Evolutionary conservation across 495 filamentous ascomycete species (phyloP), one percentile per base, ranked within the genome.

Genomic region (Hypoxylon fragiforme): DNA sequence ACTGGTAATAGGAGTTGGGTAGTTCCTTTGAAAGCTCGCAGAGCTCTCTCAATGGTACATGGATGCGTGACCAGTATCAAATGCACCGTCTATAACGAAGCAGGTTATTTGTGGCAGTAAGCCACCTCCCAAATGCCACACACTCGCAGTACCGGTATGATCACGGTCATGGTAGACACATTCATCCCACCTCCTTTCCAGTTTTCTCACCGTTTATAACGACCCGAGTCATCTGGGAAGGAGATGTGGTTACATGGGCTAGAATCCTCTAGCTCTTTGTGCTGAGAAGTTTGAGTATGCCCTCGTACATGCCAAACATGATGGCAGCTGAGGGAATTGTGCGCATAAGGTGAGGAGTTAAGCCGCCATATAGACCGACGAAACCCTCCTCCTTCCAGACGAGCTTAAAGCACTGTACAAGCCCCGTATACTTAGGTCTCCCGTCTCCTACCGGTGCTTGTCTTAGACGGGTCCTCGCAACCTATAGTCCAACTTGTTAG

Each of bases 301-400:
- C 83, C 69, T 95, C 90, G 69, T 95, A 96, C 69, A 90, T 91
- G 51, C 90, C 90, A 62, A 95, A 92, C 78, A 92, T 95, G 65
- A 96, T 92, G 43, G 88, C 88, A 9, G 91, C 91, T 42, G 87
- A 91, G 3, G 91, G 91, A 2, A 96, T 89, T 9, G 91, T 91
- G 28, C 91, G 82, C 54, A 92, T 76, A 62, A 96, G 84, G 66
- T 96, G 91, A 18, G 91, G 89, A 21, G 88, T 90, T 63, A 96
- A 70, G 11, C 91, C 91, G 47, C 91, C 91, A 63, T 96, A 96
- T 44, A 96, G 71, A 6, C 82, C 86, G 1, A 81, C 77, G 72
- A 94, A 78, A 22, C 91, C 89, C 73, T 96, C 91, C 67, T 95
- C 88, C 61, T 88, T 89, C 68, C 81, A 89, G 50, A 95, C 84